Conservation (phyloP, 2,329 filamentous ascomycete species). For the Verticillium zaregamsianum region DNA sequence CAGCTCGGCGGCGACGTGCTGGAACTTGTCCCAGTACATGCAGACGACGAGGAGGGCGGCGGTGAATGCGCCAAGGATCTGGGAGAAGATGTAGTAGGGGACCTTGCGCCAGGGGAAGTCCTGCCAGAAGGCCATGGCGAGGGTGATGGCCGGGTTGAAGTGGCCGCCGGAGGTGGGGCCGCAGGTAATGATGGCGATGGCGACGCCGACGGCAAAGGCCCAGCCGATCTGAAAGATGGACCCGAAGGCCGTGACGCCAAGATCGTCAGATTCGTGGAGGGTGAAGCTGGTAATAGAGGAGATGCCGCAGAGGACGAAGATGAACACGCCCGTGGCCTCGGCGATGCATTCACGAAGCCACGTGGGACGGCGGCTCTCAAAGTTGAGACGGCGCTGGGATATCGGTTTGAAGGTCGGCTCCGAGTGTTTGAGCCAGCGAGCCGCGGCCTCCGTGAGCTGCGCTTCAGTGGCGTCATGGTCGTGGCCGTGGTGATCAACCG, state of each 20-base stretch:
- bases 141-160: slow-evolving; percentile 48
- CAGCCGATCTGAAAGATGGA: slow-evolving; percentile 51
- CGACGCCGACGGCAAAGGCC: slow-evolving; percentile 53
- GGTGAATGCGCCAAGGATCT: slow-evolving; percentile 52
- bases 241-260: slow-evolving; percentile 28
- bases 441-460: not conserved
- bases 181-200: slow-evolving; percentile 55
- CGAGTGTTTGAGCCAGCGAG: slow-evolving; percentile 1
- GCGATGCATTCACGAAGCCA: slow-evolving; percentile 52
- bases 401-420: slow-evolving; percentile 28
- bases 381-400: slow-evolving; percentile 48
- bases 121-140: slow-evolving; percentile 45
- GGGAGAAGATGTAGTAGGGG: slow-evolving; percentile 51
- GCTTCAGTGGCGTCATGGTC: not conserved
- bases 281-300: slow-evolving; percentile 48
- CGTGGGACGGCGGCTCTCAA: slow-evolving; percentile 47
- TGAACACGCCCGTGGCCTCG: slow-evolving; percentile 54
- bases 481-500: not conserved
- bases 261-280: slow-evolving; percentile 36
- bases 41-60: slow-evolving; percentile 51
- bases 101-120: slow-evolving; percentile 57
- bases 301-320: slow-evolving; percentile 50
- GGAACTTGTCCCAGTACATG: slow-evolving; percentile 48
- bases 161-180: slow-evolving; percentile 47
- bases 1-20: slow-evolving; percentile 25